Conservation (phyloP, 2,329 filamentous ascomycete genomes). For the Diaporthe vexans region DNA sequence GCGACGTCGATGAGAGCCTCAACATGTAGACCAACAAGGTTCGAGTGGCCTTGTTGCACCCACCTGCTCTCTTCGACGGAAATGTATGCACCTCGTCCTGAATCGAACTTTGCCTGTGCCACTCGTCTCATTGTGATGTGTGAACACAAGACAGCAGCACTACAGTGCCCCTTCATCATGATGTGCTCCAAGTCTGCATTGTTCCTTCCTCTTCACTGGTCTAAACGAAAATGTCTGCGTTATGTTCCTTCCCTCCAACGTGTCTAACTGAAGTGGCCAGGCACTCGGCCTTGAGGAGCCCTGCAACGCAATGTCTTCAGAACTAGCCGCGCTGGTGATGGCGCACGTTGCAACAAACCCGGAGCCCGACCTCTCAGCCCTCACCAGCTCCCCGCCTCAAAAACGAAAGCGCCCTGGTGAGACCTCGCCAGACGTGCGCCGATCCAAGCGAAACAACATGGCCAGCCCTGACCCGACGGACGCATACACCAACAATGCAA, state of each 20-base stretch:
- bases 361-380: slow-evolving; percentile 40
- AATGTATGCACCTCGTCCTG: neutral
- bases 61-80: neutral
- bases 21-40: neutral
- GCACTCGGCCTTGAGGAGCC: slow-evolving; percentile 31
- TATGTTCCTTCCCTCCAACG: neutral
- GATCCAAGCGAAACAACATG: slow-evolving; percentile 39
- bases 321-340: slow-evolving; percentile 42
- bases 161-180: neutral
- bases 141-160: neutral
- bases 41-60: slow-evolving; percentile 28
- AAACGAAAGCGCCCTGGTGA: slow-evolving; percentile 41
- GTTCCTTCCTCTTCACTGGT: neutral
- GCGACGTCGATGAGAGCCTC: neutral
- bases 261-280: slow-evolving; percentile 8
- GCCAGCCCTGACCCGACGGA: slow-evolving; percentile 39
- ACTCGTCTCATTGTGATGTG: neutral
- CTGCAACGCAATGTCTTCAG: slow-evolving; percentile 57
- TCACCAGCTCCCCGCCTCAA: slow-evolving; percentile 40
- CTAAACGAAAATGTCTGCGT: neutral
- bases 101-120: no score
- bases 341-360: slow-evolving; percentile 40
- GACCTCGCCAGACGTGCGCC: slow-evolving; percentile 40
- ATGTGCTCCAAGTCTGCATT: neutral
- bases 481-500: slow-evolving; percentile 30